Base-by-base conservation (phyloP, 2,329 filamentous ascomycete genomes). In the Aspergillus latus region DNA sequence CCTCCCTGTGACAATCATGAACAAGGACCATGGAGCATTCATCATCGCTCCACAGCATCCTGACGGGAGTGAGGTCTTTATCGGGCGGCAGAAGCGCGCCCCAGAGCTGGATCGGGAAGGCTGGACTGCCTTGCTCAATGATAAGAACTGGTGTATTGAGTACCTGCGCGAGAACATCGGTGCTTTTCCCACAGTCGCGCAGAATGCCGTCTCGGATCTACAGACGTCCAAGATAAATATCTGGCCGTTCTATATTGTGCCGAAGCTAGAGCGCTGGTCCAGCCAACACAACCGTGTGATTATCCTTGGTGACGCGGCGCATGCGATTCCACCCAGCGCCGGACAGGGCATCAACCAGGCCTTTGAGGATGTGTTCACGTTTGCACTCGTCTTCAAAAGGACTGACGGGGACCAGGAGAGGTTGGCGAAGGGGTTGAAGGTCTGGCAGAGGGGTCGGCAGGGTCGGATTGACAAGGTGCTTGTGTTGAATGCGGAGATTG, bases 301-400 rank as follows among this genome's bases (percentile, higher is more conserved):
- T 2, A 75, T 84, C 34, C 68, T 84, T 0, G 85, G 85, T 11
- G 85, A 88, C 63, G 84, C 85, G 0, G 85, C 85, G 0, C 85
- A 88, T 65, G 84, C 84, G 0, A 82, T 82, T 39, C 82, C 83
- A 0, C 85, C 85, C 0, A 81, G 84, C 39, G 81, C 84, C 42
- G 84, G 84, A 0, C 79, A 84, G 1, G 84, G 84, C 2, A 80
- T 82, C 0, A 82, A 82, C 1, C 78, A 85, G 63, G 82, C 80
- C 1, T 80, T 87, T 55, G 81, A 84, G 58, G 81, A 84, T 56
- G 75, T 78, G 0, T 78, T 77, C 51, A 75, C 72, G 0, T 72
- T 82, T 26, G 74, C 78, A 2, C 3, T 40, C 13, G 10, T 50
- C 58, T 43, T 43, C 15, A 32, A 11, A n/a, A 32, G 3, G 34